Conservation (phyloP, 2,329 filamentous ascomycete species). For the Biscogniauxia mediterranea region DNA sequence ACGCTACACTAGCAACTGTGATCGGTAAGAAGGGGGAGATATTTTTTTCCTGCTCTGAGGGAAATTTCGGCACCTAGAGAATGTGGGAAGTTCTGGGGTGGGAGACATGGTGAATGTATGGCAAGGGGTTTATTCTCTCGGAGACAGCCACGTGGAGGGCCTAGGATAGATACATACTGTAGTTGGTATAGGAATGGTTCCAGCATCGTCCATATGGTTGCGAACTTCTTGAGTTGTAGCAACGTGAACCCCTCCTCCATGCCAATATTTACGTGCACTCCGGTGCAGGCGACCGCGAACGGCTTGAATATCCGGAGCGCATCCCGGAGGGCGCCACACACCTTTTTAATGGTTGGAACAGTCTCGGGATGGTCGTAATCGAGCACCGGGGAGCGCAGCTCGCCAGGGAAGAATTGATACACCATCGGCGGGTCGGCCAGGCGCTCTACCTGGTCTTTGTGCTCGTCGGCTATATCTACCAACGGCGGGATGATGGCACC, state of each 20-base stretch:
- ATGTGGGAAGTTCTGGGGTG: too few relatives aligned
- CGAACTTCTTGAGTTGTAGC: constrained; percentile 24
- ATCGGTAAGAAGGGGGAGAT: too few relatives aligned
- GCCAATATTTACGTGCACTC: constrained; percentile 24
- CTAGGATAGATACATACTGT: constrained; percentile 14
- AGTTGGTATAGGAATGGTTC: constrained; percentile 15
- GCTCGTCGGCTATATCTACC: too few relatives aligned
- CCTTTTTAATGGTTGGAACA: constrained; percentile 3
- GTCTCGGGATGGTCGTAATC: constrained; percentile 16
- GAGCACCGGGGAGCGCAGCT: constrained; percentile 18
- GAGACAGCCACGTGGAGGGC: not conserved
- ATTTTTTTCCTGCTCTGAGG: too few relatives aligned
- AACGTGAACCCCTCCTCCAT: constrained; percentile 21
- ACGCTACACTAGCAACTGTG: too few relatives aligned
- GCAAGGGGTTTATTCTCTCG: too few relatives aligned
- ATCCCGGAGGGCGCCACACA: constrained; percentile 16
- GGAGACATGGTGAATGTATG: too few relatives aligned
- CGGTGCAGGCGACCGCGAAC: not conserved
- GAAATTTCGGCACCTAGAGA: too few relatives aligned
- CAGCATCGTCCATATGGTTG: constrained; percentile 18
- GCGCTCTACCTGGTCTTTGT: not conserved
- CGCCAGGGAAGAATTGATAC: constrained; percentile 20
- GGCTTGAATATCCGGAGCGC: constrained; percentile 25
- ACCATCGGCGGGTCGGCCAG: not conserved
- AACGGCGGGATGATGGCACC: not conserved